These are phyloP conservation scores for Golovinomyces cichoracearum DNA, from an alignment of 2,329 filamentous ascomycete genomes.

Conservation along the genomic window DNA sequence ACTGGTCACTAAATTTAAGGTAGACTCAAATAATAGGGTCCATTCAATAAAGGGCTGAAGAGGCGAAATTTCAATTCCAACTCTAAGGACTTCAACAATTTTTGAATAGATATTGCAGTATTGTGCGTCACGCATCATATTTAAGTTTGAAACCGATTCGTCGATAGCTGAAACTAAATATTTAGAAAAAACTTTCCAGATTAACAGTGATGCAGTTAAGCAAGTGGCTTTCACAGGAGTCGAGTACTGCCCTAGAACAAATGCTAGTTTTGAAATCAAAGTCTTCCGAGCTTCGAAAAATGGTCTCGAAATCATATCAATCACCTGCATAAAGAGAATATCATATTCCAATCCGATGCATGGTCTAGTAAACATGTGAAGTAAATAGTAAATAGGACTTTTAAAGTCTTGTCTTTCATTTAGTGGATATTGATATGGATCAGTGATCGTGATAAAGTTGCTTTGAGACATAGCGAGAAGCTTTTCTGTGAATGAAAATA, in stretches of 20 bases:
- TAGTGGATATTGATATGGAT: not conserved
- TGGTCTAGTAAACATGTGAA: constrained; percentile 25
- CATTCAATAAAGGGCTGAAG: constrained; percentile 15
- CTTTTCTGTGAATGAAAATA: constrained; percentile 37
- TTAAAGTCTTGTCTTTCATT: constrained; percentile 21
- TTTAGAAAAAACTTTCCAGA: constrained; percentile 13
- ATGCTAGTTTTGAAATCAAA: constrained; percentile 16
- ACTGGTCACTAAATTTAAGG: constrained; percentile 29
- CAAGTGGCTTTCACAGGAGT: constrained; percentile 5
- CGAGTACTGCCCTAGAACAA: constrained; percentile 14
- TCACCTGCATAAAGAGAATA: constrained; percentile 10
- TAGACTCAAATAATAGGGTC: constrained; percentile 27
- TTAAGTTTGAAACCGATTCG: constrained; percentile 5
- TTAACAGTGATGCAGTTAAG: constrained; percentile 11
- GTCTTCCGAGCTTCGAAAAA: constrained; percentile 24
- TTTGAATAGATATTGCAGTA: constrained; percentile 45
- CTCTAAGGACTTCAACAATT: constrained; percentile 38
- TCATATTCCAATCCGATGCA: constrained; percentile 10
- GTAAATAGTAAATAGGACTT: constrained; percentile 39
- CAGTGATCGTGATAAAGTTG: constrained; percentile 7
- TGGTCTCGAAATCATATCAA: constrained; percentile 27
- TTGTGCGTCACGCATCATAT: constrained; percentile 19
- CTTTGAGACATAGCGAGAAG: constrained; percentile 23
- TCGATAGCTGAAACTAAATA: constrained; percentile 9
- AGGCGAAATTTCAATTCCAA: constrained; percentile 24